Percentiles rank a stretch among this genome's conserved stretches.
Evolutionary conservation across 2,329 filamentous ascomycete species (phyloP).

Genomic region (Xylaria sp.): DNA sequence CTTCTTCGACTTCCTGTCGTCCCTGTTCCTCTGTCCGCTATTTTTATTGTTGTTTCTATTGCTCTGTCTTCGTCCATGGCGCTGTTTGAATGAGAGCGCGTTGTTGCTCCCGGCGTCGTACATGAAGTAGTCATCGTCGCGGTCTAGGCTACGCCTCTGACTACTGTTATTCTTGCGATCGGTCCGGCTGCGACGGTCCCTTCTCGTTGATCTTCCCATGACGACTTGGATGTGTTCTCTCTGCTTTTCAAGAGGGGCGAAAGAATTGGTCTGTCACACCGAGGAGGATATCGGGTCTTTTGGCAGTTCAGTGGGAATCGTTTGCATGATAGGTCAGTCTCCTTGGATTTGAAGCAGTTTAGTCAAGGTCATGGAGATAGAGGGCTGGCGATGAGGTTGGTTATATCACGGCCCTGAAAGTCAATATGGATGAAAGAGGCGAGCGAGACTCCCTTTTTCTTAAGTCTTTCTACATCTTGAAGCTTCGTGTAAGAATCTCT

Average conservation of each 20-base stretch:
- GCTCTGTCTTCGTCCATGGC: background rate
- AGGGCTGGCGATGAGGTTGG: background rate
- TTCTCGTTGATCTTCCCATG: slow-evolving; percentile 40
- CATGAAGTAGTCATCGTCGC: slow-evolving; percentile 44
- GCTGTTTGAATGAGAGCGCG: background rate
- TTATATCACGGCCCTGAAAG: slow-evolving; percentile 13
- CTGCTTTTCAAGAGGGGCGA: slow-evolving; percentile 13
- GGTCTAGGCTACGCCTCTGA: slow-evolving; percentile 10
- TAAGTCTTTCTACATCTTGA: slow-evolving; percentile 35
- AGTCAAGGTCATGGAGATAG: background rate
- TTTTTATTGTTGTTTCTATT: slow-evolving; percentile 7
- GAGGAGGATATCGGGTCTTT: background rate
- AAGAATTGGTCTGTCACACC: slow-evolving; percentile 15
- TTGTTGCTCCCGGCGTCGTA: slow-evolving; percentile 28
- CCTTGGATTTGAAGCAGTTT: background rate
- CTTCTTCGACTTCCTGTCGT: background rate
- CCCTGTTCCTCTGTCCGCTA: background rate
- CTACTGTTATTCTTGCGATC: slow-evolving; percentile 19
- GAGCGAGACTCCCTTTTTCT: slow-evolving; percentile 14
- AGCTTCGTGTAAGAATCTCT: slow-evolving; percentile 27
- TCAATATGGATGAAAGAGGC: slow-evolving; percentile 37
- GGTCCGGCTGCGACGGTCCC: slow-evolving; percentile 14
- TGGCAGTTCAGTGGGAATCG: background rate
- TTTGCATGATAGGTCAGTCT: background rate
- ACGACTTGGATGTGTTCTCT: slow-evolving; percentile 1